Evolutionary conservation across 2,329 filamentous ascomycete genomes (phyloP), one percentile per base, ranked within the genome.

Genomic region (Verruconis gallopava): DNA sequence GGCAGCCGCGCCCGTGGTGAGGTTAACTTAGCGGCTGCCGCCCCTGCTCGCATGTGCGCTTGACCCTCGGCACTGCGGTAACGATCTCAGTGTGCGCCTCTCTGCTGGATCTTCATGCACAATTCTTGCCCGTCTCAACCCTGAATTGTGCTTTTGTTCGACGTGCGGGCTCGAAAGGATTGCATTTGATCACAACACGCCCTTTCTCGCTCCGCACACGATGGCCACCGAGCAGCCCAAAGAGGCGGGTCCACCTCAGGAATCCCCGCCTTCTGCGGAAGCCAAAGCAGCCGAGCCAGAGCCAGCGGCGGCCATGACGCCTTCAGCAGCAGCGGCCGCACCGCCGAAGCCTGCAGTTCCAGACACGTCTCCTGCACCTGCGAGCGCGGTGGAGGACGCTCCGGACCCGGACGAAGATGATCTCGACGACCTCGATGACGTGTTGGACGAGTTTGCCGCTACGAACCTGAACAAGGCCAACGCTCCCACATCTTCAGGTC

Each of bases 401-500:
- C 80, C 86, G 15, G 89, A 95, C 54, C 89, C 88, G 4, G 89
- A 96, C 50, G 88, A 93, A 61, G 91, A 91, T 60, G 84, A 91
- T 51, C 66, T 91, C 15, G 84, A 95, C 55, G 91, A 96, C 54
- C 68, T 98, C 35, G 91, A 98, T 62, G 85, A 96, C 52, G 81
- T 96, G 61, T 78, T 98, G 19, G 85, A 95, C 56, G 83, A 95
- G 49, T 98, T 98, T 63, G 79, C 80, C 33, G 64, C 80, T 20
- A 68, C 71, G 40, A 77, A 79, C 50, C 53, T 78, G 45, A 65
- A 73, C 50, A 55, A 62, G 51, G 71, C 67, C 57, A 49, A 50
- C 46, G 51, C 51, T 30, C 51, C 47, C 40, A 28, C 44, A 30
- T 38, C 43, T 36, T 22, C 50, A 45, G 37, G 28, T 25, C 38